Evolutionary conservation across 2,329 filamentous ascomycete genomes (phyloP).

Genomic region (Aspergillus ibericus): DNA sequence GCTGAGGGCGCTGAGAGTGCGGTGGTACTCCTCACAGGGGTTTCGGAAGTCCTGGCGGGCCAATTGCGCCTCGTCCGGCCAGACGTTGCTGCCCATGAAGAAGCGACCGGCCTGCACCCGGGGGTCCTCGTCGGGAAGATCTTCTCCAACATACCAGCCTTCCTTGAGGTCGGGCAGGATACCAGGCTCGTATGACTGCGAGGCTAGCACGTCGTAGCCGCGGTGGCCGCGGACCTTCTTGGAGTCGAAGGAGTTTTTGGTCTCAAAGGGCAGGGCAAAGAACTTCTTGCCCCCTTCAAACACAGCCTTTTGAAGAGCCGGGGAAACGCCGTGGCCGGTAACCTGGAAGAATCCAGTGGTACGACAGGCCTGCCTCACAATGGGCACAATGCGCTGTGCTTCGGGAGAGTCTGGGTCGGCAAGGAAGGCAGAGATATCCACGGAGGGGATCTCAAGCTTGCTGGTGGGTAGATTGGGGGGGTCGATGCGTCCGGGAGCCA

Average conservation of each 20-base stretch:
- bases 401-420: background rate
- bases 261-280: slow-evolving; percentile 44
- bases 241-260: slow-evolving; percentile 15
- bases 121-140: slow-evolving; percentile 18
- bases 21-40: slow-evolving; percentile 44
- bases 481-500: no score
- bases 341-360: slow-evolving; percentile 57
- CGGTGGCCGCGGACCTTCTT: slow-evolving; percentile 1
- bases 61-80: slow-evolving; percentile 38
- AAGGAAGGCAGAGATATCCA: slow-evolving; percentile 2
- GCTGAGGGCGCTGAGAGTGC: slow-evolving; percentile 42
- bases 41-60: slow-evolving; percentile 37
- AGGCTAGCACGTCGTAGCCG: slow-evolving; percentile 28
- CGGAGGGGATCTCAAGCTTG: background rate
- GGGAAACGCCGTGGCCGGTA: slow-evolving; percentile 47
- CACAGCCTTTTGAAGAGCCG: slow-evolving; percentile 41
- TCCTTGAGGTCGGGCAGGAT: slow-evolving; percentile 29
- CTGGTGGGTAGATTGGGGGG: no score
- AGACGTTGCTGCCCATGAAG: slow-evolving; percentile 43
- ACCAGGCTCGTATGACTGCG: slow-evolving; percentile 25
- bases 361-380: slow-evolving; percentile 35
- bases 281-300: slow-evolving; percentile 47
- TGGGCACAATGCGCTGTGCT: background rate
- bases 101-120: slow-evolving; percentile 16
- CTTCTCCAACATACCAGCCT: slow-evolving; percentile 26